Evolutionary conservation across 2,329 filamentous ascomycete species (phyloP), one percentile per base, ranked within the genome.

Genomic region (Verticillium albo-atrum): DNA sequence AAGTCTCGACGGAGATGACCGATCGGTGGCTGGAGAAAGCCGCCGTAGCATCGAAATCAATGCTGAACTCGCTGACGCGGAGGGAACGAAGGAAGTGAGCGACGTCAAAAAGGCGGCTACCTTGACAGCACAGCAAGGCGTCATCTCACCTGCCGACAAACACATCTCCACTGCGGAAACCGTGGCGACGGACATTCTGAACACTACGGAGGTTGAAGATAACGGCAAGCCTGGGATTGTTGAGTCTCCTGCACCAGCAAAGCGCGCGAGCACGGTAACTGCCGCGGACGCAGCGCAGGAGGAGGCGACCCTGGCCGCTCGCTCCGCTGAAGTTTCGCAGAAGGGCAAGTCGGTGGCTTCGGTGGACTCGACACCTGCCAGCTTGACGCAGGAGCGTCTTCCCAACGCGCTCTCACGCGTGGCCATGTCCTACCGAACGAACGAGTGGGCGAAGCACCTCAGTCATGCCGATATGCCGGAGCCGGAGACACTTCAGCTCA

Each of bases 381-480:
- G 75, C 54, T 71, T 89, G 60, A 86, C 82, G 5, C 82, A 81
- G 63, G 85, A 86, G 3, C 80, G 80, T 12, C 80, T 96, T 10
- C 90, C 91, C 0, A 77, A 81, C n/a, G 85, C 86, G 14, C 74
- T 92, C 34, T 95, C 92, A 1, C 88, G 85, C 62, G 84, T 96
- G 9, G 89, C 92, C 2, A 79, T 91, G 71, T 90, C 89, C 0
- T 96, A 95, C 70, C 86, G 94, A 60, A 97, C 92, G 2, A 96
- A 96, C 64, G 94, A 98, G 75, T 98, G 94, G 94, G 92, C 92
- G 0, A 97, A 97, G 72, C 92, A 97, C 71, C 80, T 97, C 12
- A 86, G 87, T 63, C 78, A 83, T 50, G 92, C 94, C 6, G 93
- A 97, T 17, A 76, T 78, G 5, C 92, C 92, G 1, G 83, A 87